Evolutionary conservation across 2,329 filamentous ascomycete genomes (phyloP).

Genomic region (Beauveria scarabaeidicola): DNA sequence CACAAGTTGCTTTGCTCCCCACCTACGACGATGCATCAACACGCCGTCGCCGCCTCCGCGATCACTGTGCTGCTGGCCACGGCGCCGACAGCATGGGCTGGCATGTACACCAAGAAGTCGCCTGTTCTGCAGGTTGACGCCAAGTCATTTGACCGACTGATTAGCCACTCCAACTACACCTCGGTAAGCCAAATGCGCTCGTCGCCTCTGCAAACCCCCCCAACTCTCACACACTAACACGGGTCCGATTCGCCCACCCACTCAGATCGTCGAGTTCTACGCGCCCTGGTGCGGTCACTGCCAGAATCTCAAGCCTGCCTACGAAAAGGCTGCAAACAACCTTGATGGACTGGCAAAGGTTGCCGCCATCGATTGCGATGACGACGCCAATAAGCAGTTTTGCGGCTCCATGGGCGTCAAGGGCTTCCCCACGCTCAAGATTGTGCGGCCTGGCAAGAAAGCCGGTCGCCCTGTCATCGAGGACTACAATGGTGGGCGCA

Average conservation of each 20-base stretch:
- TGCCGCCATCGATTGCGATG: slow-evolving; percentile 90
- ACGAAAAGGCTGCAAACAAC: slow-evolving; percentile 85
- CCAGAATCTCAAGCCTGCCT: slow-evolving; percentile 88
- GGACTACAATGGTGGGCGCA: slow-evolving; percentile 80
- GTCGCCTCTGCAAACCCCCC: not conserved
- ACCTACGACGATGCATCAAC: slow-evolving; percentile 8
- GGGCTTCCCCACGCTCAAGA: slow-evolving; percentile 94
- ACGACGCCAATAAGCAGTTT: slow-evolving; percentile 81
- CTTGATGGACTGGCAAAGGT: slow-evolving; percentile 91
- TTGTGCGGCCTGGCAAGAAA: slow-evolving; percentile 78
- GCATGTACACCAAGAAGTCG: slow-evolving; percentile 78
- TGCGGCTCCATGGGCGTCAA: slow-evolving; percentile 81
- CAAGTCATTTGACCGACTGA: slow-evolving; percentile 71
- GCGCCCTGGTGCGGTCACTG: slow-evolving; percentile 98
- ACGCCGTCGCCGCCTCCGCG: slow-evolving; percentile 15
- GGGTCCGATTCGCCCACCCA: not conserved
- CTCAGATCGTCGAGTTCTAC: slow-evolving; percentile 72
- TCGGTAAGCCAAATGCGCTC: slow-evolving; percentile 51
- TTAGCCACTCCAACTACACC: slow-evolving; percentile 84
- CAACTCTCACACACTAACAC: not conserved
- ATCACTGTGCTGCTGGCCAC: slow-evolving; percentile 52
- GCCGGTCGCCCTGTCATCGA: slow-evolving; percentile 67
- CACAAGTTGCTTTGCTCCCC: not conserved
- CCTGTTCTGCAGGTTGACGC: slow-evolving; percentile 75
- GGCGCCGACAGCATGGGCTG: slow-evolving; percentile 56